These are phyloP conservation scores for Myriosclerotinia scirpicola DNA, from an alignment of 2,329 filamentous ascomycete genomes.

Conservation along the genomic window DNA sequence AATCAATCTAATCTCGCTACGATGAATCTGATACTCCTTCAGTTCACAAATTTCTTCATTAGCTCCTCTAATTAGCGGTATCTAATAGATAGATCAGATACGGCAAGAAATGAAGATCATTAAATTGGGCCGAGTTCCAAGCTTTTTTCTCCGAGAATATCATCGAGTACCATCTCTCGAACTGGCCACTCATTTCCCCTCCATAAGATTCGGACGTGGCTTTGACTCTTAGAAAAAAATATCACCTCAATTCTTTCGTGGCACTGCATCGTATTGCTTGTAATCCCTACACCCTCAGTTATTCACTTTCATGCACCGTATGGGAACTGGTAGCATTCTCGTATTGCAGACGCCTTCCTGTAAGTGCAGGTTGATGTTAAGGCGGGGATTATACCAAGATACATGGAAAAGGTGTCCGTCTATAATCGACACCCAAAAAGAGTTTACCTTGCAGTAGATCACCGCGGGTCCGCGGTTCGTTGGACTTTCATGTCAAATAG, in stretches of 20 bases:
- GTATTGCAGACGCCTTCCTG: slow-evolving; percentile 24
- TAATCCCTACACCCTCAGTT: slow-evolving; percentile 18
- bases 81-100: slow-evolving; percentile 14
- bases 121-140: slow-evolving; percentile 18
- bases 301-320: slow-evolving; percentile 6
- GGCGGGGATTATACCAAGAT: slow-evolving; percentile 20
- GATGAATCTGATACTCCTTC: slow-evolving; percentile 10
- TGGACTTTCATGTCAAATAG: slow-evolving; percentile 9
- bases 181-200: slow-evolving; percentile 15
- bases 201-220: slow-evolving; percentile 14
- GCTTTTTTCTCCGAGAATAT: slow-evolving; percentile 18
- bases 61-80: background rate
- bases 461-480: slow-evolving; percentile 11
- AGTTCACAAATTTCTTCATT: slow-evolving; percentile 21
- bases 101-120: slow-evolving; percentile 15
- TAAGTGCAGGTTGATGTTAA: slow-evolving; percentile 19
- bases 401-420: slow-evolving; percentile 20
- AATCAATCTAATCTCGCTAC: slow-evolving; percentile 24
- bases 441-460: slow-evolving; percentile 20
- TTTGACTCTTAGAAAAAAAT: slow-evolving; percentile 13
- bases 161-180: slow-evolving; percentile 9
- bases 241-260: slow-evolving; percentile 16
- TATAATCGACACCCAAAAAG: slow-evolving; percentile 15
- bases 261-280: slow-evolving; percentile 20
- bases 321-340: slow-evolving; percentile 13